Evolutionary conservation across 192 early-diverging fungal genomes (phyloP).

Genomic region (Mortierella claussenii): DNA sequence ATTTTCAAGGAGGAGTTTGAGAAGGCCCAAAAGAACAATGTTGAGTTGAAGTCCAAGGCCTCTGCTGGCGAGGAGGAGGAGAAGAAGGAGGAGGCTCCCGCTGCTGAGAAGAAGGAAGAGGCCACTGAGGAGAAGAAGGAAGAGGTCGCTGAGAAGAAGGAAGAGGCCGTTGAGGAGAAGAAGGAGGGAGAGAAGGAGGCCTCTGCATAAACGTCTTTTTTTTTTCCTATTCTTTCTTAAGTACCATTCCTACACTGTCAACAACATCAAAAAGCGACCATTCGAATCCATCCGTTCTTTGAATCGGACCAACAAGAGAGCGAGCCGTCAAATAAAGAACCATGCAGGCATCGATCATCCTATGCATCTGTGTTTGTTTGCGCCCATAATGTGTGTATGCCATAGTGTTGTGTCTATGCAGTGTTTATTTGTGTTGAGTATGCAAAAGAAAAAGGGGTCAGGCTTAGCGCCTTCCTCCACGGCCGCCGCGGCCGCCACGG

Average conservation of each 20-base stretch:
- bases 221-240: no score
- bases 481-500: conserved; percentile 21
- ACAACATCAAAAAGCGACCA: no score
- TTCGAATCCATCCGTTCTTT: no score
- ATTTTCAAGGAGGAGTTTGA: conserved; percentile 56
- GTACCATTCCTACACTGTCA: no score
- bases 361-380: no score
- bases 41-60: conserved; percentile 76
- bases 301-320: neutral
- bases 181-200: conserved; percentile 54
- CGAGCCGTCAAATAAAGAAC: neutral
- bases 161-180: conserved; percentile 49
- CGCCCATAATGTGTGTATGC: no score
- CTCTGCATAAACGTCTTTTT: conserved; percentile 29
- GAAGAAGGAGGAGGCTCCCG: conserved; percentile 40
- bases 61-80: conserved; percentile 54
- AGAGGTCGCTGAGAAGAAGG: conserved; percentile 46
- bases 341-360: no score
- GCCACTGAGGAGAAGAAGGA: conserved; percentile 43
- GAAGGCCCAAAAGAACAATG: conserved; percentile 93
- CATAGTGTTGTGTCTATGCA: no score
- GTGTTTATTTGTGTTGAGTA: no score
- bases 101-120: conserved; percentile 45
- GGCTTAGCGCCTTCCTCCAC: conserved; percentile 32
- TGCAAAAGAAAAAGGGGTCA: neutral